phyloP scores from a whole-genome alignment of 345 rosid species.

The Populus euphratica region DNA sequence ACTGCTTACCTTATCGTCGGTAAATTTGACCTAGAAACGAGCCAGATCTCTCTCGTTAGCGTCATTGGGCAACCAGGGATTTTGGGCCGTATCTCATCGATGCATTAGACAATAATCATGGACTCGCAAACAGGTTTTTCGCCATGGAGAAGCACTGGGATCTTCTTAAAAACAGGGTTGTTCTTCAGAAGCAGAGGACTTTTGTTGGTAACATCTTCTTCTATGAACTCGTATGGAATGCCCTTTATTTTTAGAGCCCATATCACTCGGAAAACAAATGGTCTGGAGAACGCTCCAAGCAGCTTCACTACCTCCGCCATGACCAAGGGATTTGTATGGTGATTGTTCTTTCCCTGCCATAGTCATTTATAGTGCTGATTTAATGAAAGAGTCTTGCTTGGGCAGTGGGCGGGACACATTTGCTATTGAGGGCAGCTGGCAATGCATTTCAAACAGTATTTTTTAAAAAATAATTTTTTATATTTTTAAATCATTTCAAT shows the following conservation, averaged over 20 bases:
- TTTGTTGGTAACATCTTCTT: background rate
- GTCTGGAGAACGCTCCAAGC: background rate
- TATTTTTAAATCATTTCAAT: too few relatives aligned
- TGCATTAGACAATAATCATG: too few relatives aligned
- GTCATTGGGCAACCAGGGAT: too few relatives aligned
- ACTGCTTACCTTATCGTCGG: background rate
- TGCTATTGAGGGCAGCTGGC: background rate
- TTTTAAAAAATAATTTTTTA: too few relatives aligned
- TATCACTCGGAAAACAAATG: background rate
- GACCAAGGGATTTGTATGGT: background rate
- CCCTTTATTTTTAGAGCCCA: background rate
- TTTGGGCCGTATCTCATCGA: too few relatives aligned
- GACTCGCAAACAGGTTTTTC: too few relatives aligned
- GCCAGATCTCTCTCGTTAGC: background rate
- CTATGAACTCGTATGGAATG: background rate
- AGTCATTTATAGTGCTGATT: background rate
- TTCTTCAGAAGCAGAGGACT: slow-evolving; percentile 3
- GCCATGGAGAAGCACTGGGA: background rate
- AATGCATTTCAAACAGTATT: too few relatives aligned
- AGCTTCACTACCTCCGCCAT: background rate
- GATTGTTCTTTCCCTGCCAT: background rate
- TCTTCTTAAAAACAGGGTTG: slow-evolving; percentile 2
- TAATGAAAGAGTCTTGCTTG: background rate
- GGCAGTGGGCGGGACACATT: background rate
- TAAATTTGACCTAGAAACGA: slow-evolving; percentile 8